Conservation (phyloP, 1,139 yeast species). For the Pichia sp. region DNA sequence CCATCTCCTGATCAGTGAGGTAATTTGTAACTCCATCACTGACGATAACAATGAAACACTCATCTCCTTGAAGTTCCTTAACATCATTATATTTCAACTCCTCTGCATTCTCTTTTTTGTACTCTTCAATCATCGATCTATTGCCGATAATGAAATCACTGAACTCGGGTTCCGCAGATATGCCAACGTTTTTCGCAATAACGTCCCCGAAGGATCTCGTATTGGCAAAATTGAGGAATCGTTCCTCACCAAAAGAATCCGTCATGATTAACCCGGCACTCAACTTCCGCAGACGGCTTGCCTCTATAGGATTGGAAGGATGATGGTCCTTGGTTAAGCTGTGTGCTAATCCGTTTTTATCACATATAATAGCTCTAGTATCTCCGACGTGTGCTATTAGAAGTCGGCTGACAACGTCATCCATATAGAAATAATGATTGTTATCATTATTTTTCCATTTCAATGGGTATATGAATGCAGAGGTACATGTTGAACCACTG, state of each 20-base stretch:
- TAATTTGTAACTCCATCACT: slow-evolving; percentile 84
- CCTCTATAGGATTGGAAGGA: slow-evolving; percentile 77
- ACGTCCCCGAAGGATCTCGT: slow-evolving; percentile 92
- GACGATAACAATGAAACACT: slow-evolving; percentile 67
- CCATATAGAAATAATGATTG: slow-evolving; percentile 58
- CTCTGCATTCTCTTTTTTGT: slow-evolving; percentile 22
- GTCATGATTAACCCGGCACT: slow-evolving; percentile 72
- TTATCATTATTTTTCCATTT: slow-evolving; percentile 28
- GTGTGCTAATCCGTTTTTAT: slow-evolving; percentile 69
- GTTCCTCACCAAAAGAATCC: slow-evolving; percentile 89
- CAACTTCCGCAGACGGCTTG: slow-evolving; percentile 59
- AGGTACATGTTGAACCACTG: slow-evolving; percentile 83
- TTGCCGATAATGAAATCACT: slow-evolving; percentile 60
- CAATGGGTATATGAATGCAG: slow-evolving; percentile 58
- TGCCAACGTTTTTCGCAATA: slow-evolving; percentile 72
- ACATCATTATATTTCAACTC: slow-evolving; percentile 33
- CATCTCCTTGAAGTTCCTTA: slow-evolving; percentile 67
- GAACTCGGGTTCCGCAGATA: slow-evolving; percentile 89
- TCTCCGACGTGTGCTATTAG: slow-evolving; percentile 94
- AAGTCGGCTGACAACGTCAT: slow-evolving; percentile 59
- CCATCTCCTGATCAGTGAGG: slow-evolving; percentile 84
- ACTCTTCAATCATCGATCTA: slow-evolving; percentile 30
- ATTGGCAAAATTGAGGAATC: slow-evolving; percentile 81
- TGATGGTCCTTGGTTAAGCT: slow-evolving; percentile 77
- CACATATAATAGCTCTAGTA: slow-evolving; percentile 79